Evolutionary conservation across 148 eudicot species (phyloP).

Genomic region (Simmondsia chinensis): DNA sequence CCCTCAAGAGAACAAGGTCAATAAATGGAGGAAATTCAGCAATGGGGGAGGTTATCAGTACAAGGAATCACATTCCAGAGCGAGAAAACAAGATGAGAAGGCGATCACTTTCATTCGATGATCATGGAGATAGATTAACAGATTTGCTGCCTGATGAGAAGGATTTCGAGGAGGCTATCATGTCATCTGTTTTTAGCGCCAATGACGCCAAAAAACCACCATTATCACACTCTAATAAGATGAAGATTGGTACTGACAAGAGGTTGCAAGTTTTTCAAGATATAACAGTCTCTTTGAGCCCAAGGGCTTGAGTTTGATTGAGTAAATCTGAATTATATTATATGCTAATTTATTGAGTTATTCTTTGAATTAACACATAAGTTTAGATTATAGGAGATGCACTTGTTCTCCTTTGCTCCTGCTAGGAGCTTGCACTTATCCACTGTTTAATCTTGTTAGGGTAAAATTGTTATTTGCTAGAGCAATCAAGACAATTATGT

Average conservation of each 20-base stretch:
- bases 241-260: constrained; percentile 35
- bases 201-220: too few relatives aligned
- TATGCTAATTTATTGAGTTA: constrained; percentile 5
- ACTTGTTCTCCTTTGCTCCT: constrained; percentile 67
- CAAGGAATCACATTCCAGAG: constrained; percentile 10
- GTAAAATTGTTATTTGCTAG: too few relatives aligned
- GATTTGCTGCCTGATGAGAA: constrained; percentile 73
- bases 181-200: constrained; percentile 68
- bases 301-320: constrained; percentile 30
- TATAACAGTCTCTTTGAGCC: constrained; percentile 65
- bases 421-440: too few relatives aligned
- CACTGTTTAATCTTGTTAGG: too few relatives aligned
- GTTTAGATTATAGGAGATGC: constrained; percentile 49
- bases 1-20: constrained; percentile 85
- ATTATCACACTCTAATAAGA: too few relatives aligned
- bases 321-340: background rate
- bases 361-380: background rate
- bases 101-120: constrained; percentile 39
- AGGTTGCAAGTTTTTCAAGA: constrained; percentile 82
- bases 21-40: constrained; percentile 23
- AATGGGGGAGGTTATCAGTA: background rate
- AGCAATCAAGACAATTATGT: too few relatives aligned
- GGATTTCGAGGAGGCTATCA: constrained; percentile 84
- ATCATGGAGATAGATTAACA: constrained; percentile 16
- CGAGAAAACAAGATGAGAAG: constrained; percentile 64